phyloP scores from a whole-genome alignment of 345 rosid genomes.

The Populus tremula region DNA sequence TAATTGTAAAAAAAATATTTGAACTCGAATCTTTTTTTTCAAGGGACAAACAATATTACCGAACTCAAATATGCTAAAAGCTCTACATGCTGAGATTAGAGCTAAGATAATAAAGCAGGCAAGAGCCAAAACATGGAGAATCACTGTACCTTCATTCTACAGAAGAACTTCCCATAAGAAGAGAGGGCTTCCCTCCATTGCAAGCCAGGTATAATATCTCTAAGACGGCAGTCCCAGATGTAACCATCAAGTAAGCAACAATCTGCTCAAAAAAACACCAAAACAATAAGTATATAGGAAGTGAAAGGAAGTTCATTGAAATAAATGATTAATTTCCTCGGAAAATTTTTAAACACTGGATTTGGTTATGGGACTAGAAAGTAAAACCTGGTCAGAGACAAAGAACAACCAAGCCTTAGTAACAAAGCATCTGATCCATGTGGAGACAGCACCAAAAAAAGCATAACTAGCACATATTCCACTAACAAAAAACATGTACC shows the following conservation, averaged over 20 bases:
- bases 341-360: neutral
- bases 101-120: slow-evolving; percentile 58
- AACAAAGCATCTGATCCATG: slow-evolving; percentile 55
- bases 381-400: slow-evolving; percentile 76
- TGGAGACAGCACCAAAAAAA: slow-evolving; percentile 45
- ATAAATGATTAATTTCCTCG: neutral
- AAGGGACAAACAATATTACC: too few species aligned
- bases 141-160: slow-evolving; percentile 51
- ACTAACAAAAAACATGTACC: slow-evolving; percentile 74
- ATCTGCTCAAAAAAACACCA: slow-evolving; percentile 38
- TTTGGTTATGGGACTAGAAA: neutral
- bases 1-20: too few species aligned
- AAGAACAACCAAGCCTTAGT: slow-evolving; percentile 79
- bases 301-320: neutral
- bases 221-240: slow-evolving; percentile 68
- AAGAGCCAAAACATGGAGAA: slow-evolving; percentile 60
- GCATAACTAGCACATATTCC: slow-evolving; percentile 69
- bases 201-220: slow-evolving; percentile 62
- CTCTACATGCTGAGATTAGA: slow-evolving; percentile 71
- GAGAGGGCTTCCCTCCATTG: slow-evolving; percentile 79
- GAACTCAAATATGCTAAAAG: slow-evolving; percentile 47
- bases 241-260: slow-evolving; percentile 66
- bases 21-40: too few species aligned
- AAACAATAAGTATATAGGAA: neutral
- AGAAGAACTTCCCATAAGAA: slow-evolving; percentile 60